phyloP scores from a whole-genome alignment of 306 rosid species.

The Herpetospermum pedunculosum region DNA sequence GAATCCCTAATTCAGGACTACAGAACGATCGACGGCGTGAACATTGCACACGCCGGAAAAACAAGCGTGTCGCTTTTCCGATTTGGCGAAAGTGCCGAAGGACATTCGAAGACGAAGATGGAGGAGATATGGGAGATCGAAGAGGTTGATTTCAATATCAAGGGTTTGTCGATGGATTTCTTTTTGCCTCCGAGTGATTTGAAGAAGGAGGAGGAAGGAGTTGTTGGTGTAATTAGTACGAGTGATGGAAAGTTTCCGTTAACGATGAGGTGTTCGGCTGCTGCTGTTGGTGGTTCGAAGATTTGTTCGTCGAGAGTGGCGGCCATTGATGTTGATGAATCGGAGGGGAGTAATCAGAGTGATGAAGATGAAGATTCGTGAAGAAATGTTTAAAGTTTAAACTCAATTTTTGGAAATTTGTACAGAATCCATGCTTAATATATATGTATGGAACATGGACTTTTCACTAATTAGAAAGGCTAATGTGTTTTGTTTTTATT shows the following conservation, averaged over 20 bases:
- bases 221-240: constrained; percentile 8
- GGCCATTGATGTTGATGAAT: constrained; percentile 45
- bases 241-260: constrained; percentile 31
- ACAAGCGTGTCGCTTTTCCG: constrained; percentile 56
- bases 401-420: neutral
- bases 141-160: constrained; percentile 74
- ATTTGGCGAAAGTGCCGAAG: constrained; percentile 46
- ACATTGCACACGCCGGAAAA: constrained; percentile 64
- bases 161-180: constrained; percentile 71
- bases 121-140: constrained; percentile 83
- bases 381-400: neutral
- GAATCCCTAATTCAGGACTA: constrained; percentile 60
- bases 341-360: constrained; percentile 23
- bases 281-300: constrained; percentile 36
- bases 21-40: constrained; percentile 49
- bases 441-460: neutral
- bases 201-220: constrained; percentile 40
- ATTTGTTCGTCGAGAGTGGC: constrained; percentile 61
- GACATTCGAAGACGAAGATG: constrained; percentile 61
- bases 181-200: constrained; percentile 80
- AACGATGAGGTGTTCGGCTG: constrained; percentile 31
- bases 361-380: constrained; percentile 21
- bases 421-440: neutral
- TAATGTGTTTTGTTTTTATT: neutral
- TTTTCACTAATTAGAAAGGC: neutral